A percentile compares a stretch with the other conserved stretches of the same genome.
These are phyloP conservation scores for Candida jianshihensis DNA, from an alignment of 805 yeast species.

Conservation along the genomic window DNA sequence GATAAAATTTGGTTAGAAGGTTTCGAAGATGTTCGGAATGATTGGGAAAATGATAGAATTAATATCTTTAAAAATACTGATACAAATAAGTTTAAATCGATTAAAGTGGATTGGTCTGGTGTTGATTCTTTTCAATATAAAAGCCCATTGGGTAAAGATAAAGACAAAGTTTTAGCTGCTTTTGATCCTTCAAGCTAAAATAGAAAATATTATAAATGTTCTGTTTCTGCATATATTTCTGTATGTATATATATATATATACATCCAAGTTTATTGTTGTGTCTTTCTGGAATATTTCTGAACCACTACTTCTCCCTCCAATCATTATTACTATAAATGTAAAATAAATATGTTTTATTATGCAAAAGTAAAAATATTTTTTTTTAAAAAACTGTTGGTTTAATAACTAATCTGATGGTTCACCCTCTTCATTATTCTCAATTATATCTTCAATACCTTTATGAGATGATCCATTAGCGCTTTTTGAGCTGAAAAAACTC, in stretches of 20 bases:
- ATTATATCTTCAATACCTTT: constrained; percentile 13
- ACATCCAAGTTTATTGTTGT: background rate
- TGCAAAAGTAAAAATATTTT: too few species aligned
- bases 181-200: constrained; percentile 19
- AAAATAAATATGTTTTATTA: too few species aligned
- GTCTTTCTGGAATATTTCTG: too few species aligned
- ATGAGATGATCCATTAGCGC: constrained; percentile 4
- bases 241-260: too few species aligned
- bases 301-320: too few species aligned
- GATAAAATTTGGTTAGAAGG: constrained; percentile 72
- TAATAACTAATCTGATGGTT: background rate
- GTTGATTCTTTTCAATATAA: constrained; percentile 31
- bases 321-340: too few species aligned
- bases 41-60: constrained; percentile 69
- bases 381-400: too few species aligned
- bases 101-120: constrained; percentile 69
- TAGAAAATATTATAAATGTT: background rate
- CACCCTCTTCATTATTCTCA: constrained; percentile 12
- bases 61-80: constrained; percentile 77
- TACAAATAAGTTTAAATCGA: constrained; percentile 37
- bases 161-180: constrained; percentile 24
- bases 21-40: constrained; percentile 65
- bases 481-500: constrained; percentile 18
- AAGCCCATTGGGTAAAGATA: constrained; percentile 16
- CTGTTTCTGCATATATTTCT: too few species aligned